phyloP scores from a whole-genome alignment of 2,329 filamentous ascomycete genomes.

The Cadophora malorum region DNA sequence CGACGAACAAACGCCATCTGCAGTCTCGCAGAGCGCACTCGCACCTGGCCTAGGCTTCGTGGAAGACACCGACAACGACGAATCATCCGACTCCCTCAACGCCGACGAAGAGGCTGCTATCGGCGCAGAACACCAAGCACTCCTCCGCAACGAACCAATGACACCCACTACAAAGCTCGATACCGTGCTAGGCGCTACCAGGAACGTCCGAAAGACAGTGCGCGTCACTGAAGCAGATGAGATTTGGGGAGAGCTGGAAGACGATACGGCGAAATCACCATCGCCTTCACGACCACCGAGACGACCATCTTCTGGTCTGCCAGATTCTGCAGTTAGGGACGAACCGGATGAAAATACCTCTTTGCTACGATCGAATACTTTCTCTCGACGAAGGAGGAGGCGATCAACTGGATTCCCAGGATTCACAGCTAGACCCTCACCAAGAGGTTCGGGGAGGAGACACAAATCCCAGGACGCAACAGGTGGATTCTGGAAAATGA shows the following conservation, averaged over 20 bases:
- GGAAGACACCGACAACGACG: slow-evolving; percentile 68
- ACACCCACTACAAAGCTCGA: slow-evolving; percentile 44
- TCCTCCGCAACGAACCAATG: slow-evolving; percentile 42
- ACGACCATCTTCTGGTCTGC: slow-evolving; percentile 28
- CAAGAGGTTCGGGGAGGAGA: slow-evolving; percentile 36
- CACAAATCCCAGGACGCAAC: slow-evolving; percentile 57
- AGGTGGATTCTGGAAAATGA: slow-evolving; percentile 59
- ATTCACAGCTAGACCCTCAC: slow-evolving; percentile 57
- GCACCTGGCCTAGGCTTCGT: slow-evolving; percentile 84
- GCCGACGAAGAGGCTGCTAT: slow-evolving; percentile 45
- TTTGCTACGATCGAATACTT: slow-evolving; percentile 36
- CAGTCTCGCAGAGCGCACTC: slow-evolving; percentile 70
- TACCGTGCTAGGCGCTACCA: slow-evolving; percentile 41
- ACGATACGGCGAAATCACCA: slow-evolving; percentile 58
- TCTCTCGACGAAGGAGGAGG: slow-evolving; percentile 52
- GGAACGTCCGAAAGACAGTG: slow-evolving; percentile 40
- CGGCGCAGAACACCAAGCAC: slow-evolving; percentile 41
- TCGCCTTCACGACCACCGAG: slow-evolving; percentile 37
- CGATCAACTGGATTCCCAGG: slow-evolving; percentile 68
- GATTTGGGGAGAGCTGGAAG: slow-evolving; percentile 89
- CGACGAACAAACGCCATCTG: slow-evolving; percentile 71
- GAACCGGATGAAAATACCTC: slow-evolving; percentile 40
- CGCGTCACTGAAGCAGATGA: slow-evolving; percentile 69
- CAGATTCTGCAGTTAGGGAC: slow-evolving; percentile 20
- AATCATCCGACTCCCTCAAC: slow-evolving; percentile 57